A percentile compares a stretch with the other conserved stretches of the same genome.
These are phyloP conservation scores for Endocarpon pusillum DNA, from an alignment of 495 filamentous ascomycete genomes.

Conservation along the genomic window DNA sequence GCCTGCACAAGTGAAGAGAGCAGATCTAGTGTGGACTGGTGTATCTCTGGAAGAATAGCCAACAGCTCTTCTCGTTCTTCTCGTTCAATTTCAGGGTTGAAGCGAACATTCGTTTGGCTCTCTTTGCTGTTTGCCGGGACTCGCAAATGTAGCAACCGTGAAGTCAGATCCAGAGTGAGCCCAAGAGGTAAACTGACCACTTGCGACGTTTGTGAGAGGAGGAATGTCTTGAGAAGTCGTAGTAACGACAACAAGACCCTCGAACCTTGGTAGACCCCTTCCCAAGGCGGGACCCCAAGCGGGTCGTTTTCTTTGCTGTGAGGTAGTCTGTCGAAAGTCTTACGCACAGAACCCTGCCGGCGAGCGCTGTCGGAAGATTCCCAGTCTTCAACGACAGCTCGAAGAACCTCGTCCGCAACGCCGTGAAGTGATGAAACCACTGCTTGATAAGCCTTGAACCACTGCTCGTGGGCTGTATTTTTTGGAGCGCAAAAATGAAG, in stretches of 20 bases:
- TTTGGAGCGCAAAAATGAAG: slow-evolving; percentile 64
- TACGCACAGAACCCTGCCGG: slow-evolving; percentile 8
- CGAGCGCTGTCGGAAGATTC: slow-evolving; percentile 32
- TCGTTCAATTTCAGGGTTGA: slow-evolving; percentile 50
- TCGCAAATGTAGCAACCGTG: slow-evolving; percentile 48
- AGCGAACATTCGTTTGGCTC: slow-evolving; percentile 21
- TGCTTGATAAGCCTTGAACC: slow-evolving; percentile 43
- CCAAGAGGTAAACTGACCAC: slow-evolving; percentile 47
- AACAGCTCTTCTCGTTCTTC: slow-evolving; percentile 67
- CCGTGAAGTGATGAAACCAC: slow-evolving; percentile 42
- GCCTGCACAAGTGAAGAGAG: slow-evolving; percentile 33
- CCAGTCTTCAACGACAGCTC: slow-evolving; percentile 64
- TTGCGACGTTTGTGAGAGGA: slow-evolving; percentile 40
- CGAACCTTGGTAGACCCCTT: slow-evolving; percentile 49
- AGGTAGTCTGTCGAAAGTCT: no score
- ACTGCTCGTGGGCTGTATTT: slow-evolving; percentile 52
- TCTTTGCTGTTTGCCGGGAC: slow-evolving; percentile 25
- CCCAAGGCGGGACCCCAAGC: slow-evolving; percentile 48
- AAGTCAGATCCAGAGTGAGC: slow-evolving; percentile 43
- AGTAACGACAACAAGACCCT: slow-evolving; percentile 50
- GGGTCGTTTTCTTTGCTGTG: slow-evolving; percentile 20
- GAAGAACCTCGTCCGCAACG: slow-evolving; percentile 58
- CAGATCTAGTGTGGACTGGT: slow-evolving; percentile 46
- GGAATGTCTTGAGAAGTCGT: slow-evolving; percentile 32
- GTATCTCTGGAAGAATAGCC: slow-evolving; percentile 52